Conservation (phyloP, 108 stramenopile genomes). For the Bacterosira constricta region DNA sequence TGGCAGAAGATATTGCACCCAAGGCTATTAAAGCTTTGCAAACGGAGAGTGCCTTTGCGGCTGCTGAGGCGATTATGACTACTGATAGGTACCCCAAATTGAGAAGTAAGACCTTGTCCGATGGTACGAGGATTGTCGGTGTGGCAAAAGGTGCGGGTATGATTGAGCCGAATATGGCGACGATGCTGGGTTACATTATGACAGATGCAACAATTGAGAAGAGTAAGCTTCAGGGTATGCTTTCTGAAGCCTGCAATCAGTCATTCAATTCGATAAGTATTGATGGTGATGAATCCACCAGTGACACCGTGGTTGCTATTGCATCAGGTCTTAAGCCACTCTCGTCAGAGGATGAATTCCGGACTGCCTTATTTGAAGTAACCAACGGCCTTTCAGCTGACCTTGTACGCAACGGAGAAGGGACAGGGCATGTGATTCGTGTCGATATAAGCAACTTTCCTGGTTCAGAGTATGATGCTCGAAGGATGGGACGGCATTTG, state of each 20-base stretch:
- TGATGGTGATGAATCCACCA: constrained; percentile 96
- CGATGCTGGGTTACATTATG: constrained; percentile 95
- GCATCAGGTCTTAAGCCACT: constrained; percentile 75
- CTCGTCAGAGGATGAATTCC: constrained; percentile 71
- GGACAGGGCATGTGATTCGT: constrained; percentile 95
- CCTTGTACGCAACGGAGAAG: constrained; percentile 98
- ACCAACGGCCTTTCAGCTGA: constrained; percentile 86
- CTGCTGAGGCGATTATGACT: constrained; percentile 89
- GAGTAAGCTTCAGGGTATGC: constrained; percentile 71
- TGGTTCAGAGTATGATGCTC: constrained; percentile 79
- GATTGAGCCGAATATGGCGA: constrained; percentile 99
- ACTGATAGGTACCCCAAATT: constrained; percentile 88
- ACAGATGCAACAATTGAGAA: constrained; percentile 88
- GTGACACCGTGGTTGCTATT: constrained; percentile 89
- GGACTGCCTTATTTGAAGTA: constrained; percentile 75
- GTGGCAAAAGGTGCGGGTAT: constrained; percentile 98
- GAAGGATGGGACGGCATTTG: constrained; percentile 87
- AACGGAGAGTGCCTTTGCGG: constrained; percentile 77
- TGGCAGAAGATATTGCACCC: constrained; percentile 83
- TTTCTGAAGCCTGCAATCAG: constrained; percentile 66
- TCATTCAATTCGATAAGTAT: constrained; percentile 96
- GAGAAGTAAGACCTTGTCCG: constrained; percentile 76
- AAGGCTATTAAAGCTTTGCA: constrained; percentile 73
- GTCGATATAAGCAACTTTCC: constrained; percentile 87
- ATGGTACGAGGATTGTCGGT: constrained; percentile 81